phyloP scores from a whole-genome alignment of 257 asterid species.

The Solanum rostratum region DNA sequence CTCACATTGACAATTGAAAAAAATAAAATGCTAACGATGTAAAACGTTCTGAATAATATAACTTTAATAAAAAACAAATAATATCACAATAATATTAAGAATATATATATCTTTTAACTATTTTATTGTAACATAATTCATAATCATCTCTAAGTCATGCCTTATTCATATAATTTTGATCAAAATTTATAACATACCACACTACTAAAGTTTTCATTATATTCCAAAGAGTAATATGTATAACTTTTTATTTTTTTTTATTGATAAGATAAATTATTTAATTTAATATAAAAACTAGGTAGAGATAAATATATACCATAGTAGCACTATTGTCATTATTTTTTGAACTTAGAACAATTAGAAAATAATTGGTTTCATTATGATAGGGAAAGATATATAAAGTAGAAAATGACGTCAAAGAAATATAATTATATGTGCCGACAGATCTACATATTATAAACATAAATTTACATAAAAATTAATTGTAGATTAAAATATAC shows the following conservation, averaged over 20 bases:
- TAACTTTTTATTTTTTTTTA: background rate
- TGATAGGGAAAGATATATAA: background rate
- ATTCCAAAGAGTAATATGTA: background rate
- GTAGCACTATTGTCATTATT: background rate
- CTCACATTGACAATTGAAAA: no score
- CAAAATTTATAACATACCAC: background rate
- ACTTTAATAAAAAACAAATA: background rate
- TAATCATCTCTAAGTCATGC: background rate
- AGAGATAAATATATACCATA: background rate
- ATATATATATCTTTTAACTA: background rate
- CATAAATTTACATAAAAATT: background rate
- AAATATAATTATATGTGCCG: background rate
- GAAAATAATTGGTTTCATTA: background rate
- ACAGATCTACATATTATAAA: background rate
- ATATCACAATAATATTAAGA: background rate
- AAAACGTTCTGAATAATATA: background rate
- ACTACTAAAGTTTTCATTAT: background rate
- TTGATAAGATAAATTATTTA: background rate
- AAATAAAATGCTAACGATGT: no score
- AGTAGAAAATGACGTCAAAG: background rate
- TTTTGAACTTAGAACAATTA: background rate
- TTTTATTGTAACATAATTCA: background rate
- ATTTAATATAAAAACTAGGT: background rate
- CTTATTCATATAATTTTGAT: background rate
- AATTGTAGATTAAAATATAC: background rate